Evolutionary conservation across 2,329 filamentous ascomycete species (phyloP).

Genomic region (Ophiostoma himal-ulmi): DNA sequence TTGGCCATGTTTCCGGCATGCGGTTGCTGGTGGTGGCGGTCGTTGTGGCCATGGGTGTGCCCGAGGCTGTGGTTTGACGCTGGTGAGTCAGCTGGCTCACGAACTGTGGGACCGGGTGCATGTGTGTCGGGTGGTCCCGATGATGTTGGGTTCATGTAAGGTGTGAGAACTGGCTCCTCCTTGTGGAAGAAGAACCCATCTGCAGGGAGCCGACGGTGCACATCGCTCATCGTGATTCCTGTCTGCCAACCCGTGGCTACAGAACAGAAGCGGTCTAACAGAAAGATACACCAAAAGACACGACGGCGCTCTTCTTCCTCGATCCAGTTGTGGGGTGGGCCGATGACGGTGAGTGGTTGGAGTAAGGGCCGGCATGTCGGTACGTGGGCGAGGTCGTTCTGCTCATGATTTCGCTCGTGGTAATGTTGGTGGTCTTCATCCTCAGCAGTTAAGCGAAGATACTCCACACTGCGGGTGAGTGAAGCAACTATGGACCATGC

Average conservation of each 20-base stretch:
- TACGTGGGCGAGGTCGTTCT: not conserved
- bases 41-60: not conserved
- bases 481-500: constrained; percentile 36
- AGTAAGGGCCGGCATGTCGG: constrained; percentile 26
- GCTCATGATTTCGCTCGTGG: not conserved
- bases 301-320: constrained; percentile 31
- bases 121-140: not conserved
- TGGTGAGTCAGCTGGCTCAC: constrained; percentile 9
- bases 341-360: constrained; percentile 29
- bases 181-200: constrained; percentile 33
- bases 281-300: constrained; percentile 38
- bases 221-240: constrained; percentile 33
- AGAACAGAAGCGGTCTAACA: constrained; percentile 33
- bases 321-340: constrained; percentile 32
- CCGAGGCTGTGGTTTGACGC: constrained; percentile 4
- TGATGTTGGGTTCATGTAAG: constrained; percentile 29
- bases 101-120: not conserved
- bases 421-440: constrained; percentile 25
- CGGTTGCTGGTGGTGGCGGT: not conserved
- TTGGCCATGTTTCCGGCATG: constrained; percentile 11
- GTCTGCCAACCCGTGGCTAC: constrained; percentile 34
- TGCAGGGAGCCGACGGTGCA: constrained; percentile 33
- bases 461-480: constrained; percentile 36
- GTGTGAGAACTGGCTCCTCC: constrained; percentile 32
- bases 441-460: constrained; percentile 35